These are phyloP conservation scores for Auxenochlorella protothecoides DNA, from an alignment of 139 green algal genomes.

Conservation along the genomic window DNA sequence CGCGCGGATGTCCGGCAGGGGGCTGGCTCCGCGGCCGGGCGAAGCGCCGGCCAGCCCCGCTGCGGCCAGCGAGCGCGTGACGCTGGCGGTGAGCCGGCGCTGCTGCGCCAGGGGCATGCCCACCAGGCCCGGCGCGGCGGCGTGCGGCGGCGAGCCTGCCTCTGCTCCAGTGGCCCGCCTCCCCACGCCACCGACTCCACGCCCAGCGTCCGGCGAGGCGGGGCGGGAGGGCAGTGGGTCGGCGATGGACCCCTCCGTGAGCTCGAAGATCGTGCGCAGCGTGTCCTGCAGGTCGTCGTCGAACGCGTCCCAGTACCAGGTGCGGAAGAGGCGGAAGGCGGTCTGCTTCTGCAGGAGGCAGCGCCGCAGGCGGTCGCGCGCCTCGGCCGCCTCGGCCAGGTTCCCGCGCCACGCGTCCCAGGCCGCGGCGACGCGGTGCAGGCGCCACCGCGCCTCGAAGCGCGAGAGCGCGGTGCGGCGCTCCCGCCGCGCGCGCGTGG, in stretches of 20 bases:
- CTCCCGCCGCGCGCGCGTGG: slow-evolving; percentile 6
- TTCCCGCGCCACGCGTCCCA: slow-evolving; percentile 22
- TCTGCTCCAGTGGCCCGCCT: too few relatives aligned
- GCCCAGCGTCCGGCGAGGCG: slow-evolving; percentile 1
- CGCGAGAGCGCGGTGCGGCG: slow-evolving; percentile 15
- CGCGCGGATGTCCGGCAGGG: too few relatives aligned
- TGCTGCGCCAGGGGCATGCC: too few relatives aligned
- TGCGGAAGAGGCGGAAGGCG: slow-evolving; percentile 50
- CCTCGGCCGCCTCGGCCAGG: slow-evolving; percentile 6
- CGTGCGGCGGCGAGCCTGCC: too few relatives aligned
- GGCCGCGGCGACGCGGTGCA: slow-evolving; percentile 9
- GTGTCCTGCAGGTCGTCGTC: slow-evolving; percentile 52
- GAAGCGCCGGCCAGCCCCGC: too few relatives aligned
- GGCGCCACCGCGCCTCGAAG: slow-evolving; percentile 12
- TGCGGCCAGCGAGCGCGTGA: too few relatives aligned
- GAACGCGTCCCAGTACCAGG: slow-evolving; percentile 66
- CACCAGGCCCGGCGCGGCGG: too few relatives aligned
- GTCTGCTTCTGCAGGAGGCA: slow-evolving; percentile 55
- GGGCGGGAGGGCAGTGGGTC: slow-evolving; percentile 17
- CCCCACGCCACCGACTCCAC: too few relatives aligned
- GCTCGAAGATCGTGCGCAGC: slow-evolving; percentile 34
- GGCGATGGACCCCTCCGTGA: slow-evolving; percentile 22
- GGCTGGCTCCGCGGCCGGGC: too few relatives aligned
- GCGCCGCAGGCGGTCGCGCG: slow-evolving; percentile 14
- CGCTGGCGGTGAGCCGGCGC: too few relatives aligned